Percentiles rank a stretch among this genome's conserved stretches.
These are phyloP conservation scores for Zymoseptoria brevis DNA, from an alignment of 2,329 filamentous ascomycete species.

Conservation along the genomic window DNA sequence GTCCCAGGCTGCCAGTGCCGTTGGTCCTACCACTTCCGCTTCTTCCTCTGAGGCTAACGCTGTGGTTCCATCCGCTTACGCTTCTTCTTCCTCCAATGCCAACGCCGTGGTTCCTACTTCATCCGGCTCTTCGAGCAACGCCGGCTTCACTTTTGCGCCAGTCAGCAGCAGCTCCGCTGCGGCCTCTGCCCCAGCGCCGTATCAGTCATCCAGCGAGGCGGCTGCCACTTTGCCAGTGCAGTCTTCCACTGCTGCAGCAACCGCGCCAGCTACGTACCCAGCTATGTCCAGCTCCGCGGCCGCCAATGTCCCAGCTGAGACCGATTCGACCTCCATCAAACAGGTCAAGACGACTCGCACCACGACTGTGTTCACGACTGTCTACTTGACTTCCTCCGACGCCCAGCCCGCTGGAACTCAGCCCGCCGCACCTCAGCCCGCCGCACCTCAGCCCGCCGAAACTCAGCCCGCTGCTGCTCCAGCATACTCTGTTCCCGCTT, in stretches of 20 bases:
- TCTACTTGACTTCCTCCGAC: constrained; percentile 5
- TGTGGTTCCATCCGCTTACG: neutral
- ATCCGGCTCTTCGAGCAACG: neutral
- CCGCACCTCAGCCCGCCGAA: neutral
- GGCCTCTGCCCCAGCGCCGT: neutral
- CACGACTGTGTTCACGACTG: constrained; percentile 16
- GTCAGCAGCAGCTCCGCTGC: neutral
- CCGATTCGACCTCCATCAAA: neutral
- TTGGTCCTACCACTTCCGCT: neutral
- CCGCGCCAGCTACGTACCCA: neutral
- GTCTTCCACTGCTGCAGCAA: neutral
- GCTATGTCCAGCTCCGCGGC: constrained; percentile 1
- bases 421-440: neutral
- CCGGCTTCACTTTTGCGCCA: neutral
- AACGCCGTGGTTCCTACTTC: neutral
- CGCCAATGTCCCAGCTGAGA: constrained; percentile 6
- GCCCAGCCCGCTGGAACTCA: neutral
- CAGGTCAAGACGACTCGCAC: constrained; percentile 6
- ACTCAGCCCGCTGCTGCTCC: no score
- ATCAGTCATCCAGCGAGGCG: neutral
- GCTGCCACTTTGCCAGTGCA: neutral
- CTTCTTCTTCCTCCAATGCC: neutral
- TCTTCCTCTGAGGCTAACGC: no score
- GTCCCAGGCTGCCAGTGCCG: neutral
- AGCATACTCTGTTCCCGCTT: neutral